Conservation (phyloP, 805 yeast species). For the Candida quercuum region DNA sequence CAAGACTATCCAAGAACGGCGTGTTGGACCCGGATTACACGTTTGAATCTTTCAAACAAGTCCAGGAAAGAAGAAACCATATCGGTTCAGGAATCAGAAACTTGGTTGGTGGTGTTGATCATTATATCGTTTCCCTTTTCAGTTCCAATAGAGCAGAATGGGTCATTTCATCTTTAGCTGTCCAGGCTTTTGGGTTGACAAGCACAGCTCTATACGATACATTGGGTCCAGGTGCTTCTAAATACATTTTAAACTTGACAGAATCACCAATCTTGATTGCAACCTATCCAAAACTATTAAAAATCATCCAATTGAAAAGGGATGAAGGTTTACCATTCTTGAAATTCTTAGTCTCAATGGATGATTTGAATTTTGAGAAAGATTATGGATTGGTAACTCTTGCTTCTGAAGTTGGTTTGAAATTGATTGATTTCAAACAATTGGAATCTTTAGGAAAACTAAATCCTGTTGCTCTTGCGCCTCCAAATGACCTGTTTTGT, state of each 20-base stretch:
- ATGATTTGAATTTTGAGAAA: slow-evolving; percentile 31
- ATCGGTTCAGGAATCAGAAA: slow-evolving; percentile 51
- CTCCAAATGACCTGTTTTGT: slow-evolving; percentile 39
- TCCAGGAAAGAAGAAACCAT: slow-evolving; percentile 34
- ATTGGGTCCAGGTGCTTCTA: slow-evolving; percentile 52
- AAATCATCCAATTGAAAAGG: slow-evolving; percentile 28
- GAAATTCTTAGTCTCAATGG: slow-evolving; percentile 44
- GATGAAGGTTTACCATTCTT: slow-evolving; percentile 26
- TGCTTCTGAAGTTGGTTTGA: slow-evolving; percentile 23
- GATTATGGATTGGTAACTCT: slow-evolving; percentile 18
- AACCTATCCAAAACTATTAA: slow-evolving; percentile 38
- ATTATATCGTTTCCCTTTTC: slow-evolving; percentile 48
- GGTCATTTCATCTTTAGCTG: slow-evolving; percentile 61
- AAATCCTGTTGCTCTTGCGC: slow-evolving; percentile 25
- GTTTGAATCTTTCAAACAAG: slow-evolving; percentile 33
- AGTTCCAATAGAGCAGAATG: slow-evolving; percentile 60
- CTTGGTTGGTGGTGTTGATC: slow-evolving; percentile 20
- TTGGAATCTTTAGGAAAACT: slow-evolving; percentile 34
- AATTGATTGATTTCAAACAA: slow-evolving; percentile 32
- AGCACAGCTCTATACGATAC: slow-evolving; percentile 52
- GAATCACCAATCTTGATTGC: slow-evolving; percentile 58
- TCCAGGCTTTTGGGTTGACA: slow-evolving; percentile 45
- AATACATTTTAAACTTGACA: slow-evolving; percentile 54
- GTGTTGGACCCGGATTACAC: slow-evolving; percentile 37
- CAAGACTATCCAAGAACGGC: slow-evolving; percentile 27